Evolutionary conservation across 2,329 filamentous ascomycete species (phyloP).

Genomic region (Dactylonectria macrodidyma): DNA sequence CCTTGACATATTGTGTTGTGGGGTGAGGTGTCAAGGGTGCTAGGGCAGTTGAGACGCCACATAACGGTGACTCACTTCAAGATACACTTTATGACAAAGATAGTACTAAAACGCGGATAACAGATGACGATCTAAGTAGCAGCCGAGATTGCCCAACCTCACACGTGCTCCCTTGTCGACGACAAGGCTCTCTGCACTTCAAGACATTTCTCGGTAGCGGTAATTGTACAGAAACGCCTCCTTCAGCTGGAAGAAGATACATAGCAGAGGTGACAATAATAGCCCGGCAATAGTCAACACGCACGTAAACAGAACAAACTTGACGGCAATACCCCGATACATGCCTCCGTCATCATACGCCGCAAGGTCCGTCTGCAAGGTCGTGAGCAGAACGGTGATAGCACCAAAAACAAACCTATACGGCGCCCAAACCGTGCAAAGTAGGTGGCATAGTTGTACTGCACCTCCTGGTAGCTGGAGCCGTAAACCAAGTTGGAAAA

Average conservation of each 20-base stretch:
- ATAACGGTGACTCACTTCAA: too few relatives aligned
- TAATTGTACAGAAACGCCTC: not conserved
- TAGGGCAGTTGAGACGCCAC: too few relatives aligned
- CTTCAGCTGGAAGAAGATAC: conserved; percentile 15
- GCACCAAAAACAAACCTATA: conserved; percentile 34
- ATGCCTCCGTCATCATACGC: conserved; percentile 12
- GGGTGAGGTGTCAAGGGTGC: too few relatives aligned
- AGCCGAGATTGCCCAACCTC: too few relatives aligned
- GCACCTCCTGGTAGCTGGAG: conserved; percentile 14
- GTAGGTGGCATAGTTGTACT: conserved; percentile 29
- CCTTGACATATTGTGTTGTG: too few relatives aligned
- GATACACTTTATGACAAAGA: too few relatives aligned
- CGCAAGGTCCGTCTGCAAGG: conserved; percentile 23
- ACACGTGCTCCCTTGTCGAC: too few relatives aligned
- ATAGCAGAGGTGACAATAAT: conserved; percentile 14
- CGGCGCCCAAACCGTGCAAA: conserved; percentile 29
- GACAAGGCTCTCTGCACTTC: not conserved
- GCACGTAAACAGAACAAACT: conserved; percentile 19
- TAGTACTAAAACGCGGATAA: too few relatives aligned
- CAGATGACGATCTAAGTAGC: too few relatives aligned
- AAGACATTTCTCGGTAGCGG: not conserved
- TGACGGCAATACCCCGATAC: conserved; percentile 4
- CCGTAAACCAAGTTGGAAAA: conserved; percentile 19
- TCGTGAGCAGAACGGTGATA: conserved; percentile 22
- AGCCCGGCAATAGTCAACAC: conserved; percentile 23